phyloP scores from a whole-genome alignment of 2,329 filamentous ascomycete species.

The Aspergillus sp. region DNA sequence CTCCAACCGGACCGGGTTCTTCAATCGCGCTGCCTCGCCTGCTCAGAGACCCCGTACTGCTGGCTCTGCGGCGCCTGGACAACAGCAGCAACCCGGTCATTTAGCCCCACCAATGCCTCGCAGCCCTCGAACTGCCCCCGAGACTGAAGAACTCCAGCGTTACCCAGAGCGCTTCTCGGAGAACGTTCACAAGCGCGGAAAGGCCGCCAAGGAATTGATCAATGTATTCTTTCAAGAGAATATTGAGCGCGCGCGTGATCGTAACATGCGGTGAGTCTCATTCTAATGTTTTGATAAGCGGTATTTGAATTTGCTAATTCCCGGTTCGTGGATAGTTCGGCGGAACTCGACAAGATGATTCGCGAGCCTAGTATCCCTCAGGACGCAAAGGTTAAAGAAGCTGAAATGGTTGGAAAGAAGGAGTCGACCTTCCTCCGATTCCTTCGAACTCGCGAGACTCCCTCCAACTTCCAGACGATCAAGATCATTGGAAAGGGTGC shows the following conservation, averaged over 20 bases:
- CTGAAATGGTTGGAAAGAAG: conserved; percentile 80
- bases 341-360: conserved; percentile 86
- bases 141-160: conserved; percentile 74
- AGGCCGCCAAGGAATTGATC: conserved; percentile 67
- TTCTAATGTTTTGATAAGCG: no score
- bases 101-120: conserved; percentile 69
- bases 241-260: conserved; percentile 91
- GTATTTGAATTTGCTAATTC: conserved; percentile 1
- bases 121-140: conserved; percentile 57
- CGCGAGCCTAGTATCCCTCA: conserved; percentile 75
- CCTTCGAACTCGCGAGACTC: conserved; percentile 88
- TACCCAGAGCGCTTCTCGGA: conserved; percentile 87
- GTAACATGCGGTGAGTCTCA: conserved; percentile 79
- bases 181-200: conserved; percentile 75
- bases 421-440: conserved; percentile 94
- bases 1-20: conserved; percentile 70
- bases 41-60: conserved; percentile 82
- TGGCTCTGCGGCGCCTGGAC: conserved; percentile 58
- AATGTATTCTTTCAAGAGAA: conserved; percentile 96
- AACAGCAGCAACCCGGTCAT: conserved; percentile 69
- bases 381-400: conserved; percentile 79
- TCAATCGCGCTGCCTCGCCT: conserved; percentile 71
- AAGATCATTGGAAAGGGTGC: conserved; percentile 99
- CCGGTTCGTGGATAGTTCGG: conserved; percentile 64
- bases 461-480: conserved; percentile 91